phyloP scores from a whole-genome alignment of 164 flowering plant genomes.

The Vitis riparia region DNA sequence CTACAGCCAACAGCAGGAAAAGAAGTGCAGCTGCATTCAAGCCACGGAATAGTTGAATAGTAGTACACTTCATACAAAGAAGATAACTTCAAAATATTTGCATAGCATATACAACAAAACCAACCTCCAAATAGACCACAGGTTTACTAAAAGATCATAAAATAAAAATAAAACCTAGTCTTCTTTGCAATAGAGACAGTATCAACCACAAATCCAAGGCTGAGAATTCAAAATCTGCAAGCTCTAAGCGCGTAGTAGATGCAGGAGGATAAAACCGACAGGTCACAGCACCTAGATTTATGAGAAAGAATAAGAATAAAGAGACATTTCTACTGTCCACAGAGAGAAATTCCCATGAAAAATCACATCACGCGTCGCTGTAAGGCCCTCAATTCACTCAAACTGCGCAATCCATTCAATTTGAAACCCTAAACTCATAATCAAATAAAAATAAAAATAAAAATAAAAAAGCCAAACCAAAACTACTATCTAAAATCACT shows the following conservation, averaged over 20 bases:
- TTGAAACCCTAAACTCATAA: too few species aligned
- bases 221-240: too few species aligned
- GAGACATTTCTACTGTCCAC: not conserved
- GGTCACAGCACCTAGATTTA: constrained; percentile 7
- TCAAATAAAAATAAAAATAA: too few species aligned
- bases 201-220: too few species aligned
- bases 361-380: constrained; percentile 19
- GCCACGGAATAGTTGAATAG: not conserved
- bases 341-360: constrained; percentile 14
- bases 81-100: not conserved
- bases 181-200: too few species aligned
- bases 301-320: not conserved
- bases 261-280: too few species aligned
- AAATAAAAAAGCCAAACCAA: too few species aligned
- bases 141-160: too few species aligned
- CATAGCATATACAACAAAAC: not conserved
- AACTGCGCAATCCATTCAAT: not conserved
- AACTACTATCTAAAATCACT: too few species aligned
- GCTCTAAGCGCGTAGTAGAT: too few species aligned
- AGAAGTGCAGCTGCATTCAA: not conserved
- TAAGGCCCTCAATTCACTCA: not conserved
- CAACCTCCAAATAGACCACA: too few species aligned
- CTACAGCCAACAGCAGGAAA: not conserved
- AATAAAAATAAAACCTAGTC: too few species aligned
- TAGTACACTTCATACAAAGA: not conserved